Conservation (phyloP, 2,329 filamentous ascomycete species). For the Paraphaeosphaeria minitans region DNA sequence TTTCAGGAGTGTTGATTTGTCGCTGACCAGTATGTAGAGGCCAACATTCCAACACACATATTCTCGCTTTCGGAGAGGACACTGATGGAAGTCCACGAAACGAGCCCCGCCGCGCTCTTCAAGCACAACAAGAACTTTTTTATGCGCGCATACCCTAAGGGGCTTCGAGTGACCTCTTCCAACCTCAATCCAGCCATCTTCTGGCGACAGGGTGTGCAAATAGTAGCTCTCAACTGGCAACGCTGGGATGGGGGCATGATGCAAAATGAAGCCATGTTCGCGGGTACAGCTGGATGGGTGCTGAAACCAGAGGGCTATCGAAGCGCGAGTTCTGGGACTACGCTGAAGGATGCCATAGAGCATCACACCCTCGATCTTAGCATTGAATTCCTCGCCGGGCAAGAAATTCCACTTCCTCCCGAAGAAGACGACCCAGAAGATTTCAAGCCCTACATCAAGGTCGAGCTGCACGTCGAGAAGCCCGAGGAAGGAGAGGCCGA, state of each 20-base stretch:
- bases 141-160: constrained; percentile 88
- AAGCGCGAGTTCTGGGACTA: constrained; percentile 39
- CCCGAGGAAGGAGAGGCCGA: constrained; percentile 54
- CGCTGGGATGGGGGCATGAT: constrained; percentile 91
- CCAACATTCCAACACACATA: constrained; percentile 63
- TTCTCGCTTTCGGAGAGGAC: constrained; percentile 68
- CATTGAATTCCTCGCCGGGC: constrained; percentile 77
- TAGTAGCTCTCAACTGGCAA: constrained; percentile 95
- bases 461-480: constrained; percentile 80
- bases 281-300: constrained; percentile 79
- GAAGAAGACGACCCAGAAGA: constrained; percentile 59
- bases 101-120: constrained; percentile 66
- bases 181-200: constrained; percentile 85
- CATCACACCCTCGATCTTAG: constrained; percentile 67
- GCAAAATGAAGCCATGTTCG: constrained; percentile 93
- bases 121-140: constrained; percentile 80
- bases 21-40: constrained; percentile 36
- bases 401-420: constrained; percentile 71
- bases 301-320: constrained; percentile 81
- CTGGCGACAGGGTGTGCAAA: constrained; percentile 88
- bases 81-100: constrained; percentile 69
- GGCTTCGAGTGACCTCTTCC: constrained; percentile 78
- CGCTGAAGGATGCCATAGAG: constrained; percentile 54
- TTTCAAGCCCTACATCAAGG: constrained; percentile 77
- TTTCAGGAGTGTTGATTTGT: neutral